These are phyloP conservation scores for Parachaetomium inaequale DNA, from an alignment of 495 filamentous ascomycete genomes.

Conservation along the genomic window DNA sequence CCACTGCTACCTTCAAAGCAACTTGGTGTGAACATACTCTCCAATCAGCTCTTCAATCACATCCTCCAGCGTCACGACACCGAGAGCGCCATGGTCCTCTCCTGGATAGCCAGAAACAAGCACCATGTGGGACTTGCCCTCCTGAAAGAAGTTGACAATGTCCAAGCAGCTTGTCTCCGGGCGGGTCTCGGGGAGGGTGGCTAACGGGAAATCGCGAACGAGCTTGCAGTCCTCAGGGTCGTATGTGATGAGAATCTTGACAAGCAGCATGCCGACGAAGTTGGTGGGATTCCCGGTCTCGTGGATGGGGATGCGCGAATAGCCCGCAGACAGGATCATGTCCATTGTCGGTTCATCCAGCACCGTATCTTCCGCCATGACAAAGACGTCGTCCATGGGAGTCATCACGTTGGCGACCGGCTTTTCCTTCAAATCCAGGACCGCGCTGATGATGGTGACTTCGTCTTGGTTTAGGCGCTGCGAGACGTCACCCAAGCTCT, in stretches of 20 bases:
- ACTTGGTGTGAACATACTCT: constrained; percentile 62
- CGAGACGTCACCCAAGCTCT: constrained; percentile 77
- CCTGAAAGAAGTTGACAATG: constrained; percentile 99
- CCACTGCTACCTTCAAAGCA: background rate
- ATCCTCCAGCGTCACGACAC: constrained; percentile 93
- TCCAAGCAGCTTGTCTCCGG: constrained; percentile 95
- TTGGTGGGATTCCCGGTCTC: constrained; percentile 77
- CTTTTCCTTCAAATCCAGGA: constrained; percentile 94
- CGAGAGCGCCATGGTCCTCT: constrained; percentile 81
- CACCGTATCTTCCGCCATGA: constrained; percentile 86
- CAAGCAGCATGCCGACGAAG: constrained; percentile 94
- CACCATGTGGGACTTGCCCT: constrained; percentile 99
- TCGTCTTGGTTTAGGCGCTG: constrained; percentile 95
- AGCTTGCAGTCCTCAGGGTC: constrained; percentile 86
- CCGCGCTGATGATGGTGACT: constrained; percentile 96
- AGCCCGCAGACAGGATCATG: constrained; percentile 83
- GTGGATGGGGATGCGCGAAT: constrained; percentile 92
- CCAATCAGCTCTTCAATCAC: constrained; percentile 98
- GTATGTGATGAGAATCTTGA: constrained; percentile 98
- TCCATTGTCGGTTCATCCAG: constrained; percentile 92
- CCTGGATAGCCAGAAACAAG: constrained; percentile 88
- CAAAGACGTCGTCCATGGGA: constrained; percentile 94
- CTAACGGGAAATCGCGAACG: constrained; percentile 85
- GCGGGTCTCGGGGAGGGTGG: constrained; percentile 89
- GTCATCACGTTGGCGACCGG: constrained; percentile 95